Evolutionary conservation across 2,329 filamentous ascomycete genomes (phyloP).

Genomic region (Paraconiothyrium brasiliense): DNA sequence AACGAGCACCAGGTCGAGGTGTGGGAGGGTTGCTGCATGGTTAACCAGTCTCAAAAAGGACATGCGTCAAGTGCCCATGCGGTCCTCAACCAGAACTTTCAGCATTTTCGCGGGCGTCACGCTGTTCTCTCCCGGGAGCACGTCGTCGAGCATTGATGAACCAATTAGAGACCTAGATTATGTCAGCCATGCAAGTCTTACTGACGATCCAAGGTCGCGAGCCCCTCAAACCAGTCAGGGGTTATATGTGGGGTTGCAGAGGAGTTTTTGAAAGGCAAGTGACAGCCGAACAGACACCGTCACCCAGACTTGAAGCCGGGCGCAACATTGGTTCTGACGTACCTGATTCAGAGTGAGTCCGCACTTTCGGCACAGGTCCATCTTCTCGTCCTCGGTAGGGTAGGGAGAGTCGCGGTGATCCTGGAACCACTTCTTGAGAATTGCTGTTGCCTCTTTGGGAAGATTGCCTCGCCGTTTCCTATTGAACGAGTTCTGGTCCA

Average conservation of each 20-base stretch:
- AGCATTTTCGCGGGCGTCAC: slow-evolving; percentile 36
- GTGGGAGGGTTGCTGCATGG: not conserved
- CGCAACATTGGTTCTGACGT: slow-evolving; percentile 38
- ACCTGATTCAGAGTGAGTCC: slow-evolving; percentile 79
- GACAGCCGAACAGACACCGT: slow-evolving; percentile 51
- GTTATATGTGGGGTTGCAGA: not conserved
- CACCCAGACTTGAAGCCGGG: slow-evolving; percentile 45
- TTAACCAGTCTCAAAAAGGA: not conserved
- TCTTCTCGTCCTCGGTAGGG: slow-evolving; percentile 87
- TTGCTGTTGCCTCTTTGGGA: slow-evolving; percentile 88
- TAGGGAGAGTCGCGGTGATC: slow-evolving; percentile 71
- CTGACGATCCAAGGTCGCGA: not conserved
- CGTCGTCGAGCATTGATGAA: slow-evolving; percentile 80
- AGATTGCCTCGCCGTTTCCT: slow-evolving; percentile 79
- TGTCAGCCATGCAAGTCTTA: slow-evolving; percentile 22
- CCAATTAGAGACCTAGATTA: slow-evolving; percentile 73
- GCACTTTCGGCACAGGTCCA: slow-evolving; percentile 79
- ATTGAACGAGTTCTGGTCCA: slow-evolving; percentile 48
- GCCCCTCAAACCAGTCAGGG: not conserved
- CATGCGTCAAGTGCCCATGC: not conserved
- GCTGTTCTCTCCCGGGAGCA: slow-evolving; percentile 41
- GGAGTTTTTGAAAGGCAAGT: slow-evolving; percentile 11
- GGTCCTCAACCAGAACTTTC: slow-evolving; percentile 20
- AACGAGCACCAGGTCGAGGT: no score
- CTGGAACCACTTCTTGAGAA: slow-evolving; percentile 80